Conservation (phyloP, 495 filamentous ascomycete species). For the Bathelium albidoporum region DNA sequence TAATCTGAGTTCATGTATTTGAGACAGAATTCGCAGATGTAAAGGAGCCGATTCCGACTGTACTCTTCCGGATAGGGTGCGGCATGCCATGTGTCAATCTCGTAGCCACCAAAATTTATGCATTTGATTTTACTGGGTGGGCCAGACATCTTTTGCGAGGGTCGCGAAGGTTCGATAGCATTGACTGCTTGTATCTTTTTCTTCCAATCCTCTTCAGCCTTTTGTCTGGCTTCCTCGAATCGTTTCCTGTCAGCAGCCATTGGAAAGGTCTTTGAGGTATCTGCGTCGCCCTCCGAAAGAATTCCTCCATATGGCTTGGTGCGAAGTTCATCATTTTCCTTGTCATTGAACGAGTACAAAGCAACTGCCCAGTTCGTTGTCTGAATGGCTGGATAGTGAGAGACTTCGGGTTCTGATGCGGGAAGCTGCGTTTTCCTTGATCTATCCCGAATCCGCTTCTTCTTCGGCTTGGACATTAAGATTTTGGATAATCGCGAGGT, state of each 20-base stretch:
- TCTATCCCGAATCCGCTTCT: slow-evolving; percentile 34
- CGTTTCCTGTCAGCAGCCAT: slow-evolving; percentile 63
- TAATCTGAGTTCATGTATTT: slow-evolving; percentile 99
- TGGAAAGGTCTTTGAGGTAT: slow-evolving; percentile 81
- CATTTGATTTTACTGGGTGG: slow-evolving; percentile 95
- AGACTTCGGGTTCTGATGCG: slow-evolving; percentile 12
- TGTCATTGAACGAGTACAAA: slow-evolving; percentile 77
- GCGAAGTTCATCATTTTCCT: slow-evolving; percentile 78
- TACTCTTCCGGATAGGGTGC: slow-evolving; percentile 98
- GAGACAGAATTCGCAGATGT: slow-evolving; percentile 97
- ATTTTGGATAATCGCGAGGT: slow-evolving; percentile 50
- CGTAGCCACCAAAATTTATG: slow-evolving; percentile 93
- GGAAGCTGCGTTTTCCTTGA: slow-evolving; percentile 24
- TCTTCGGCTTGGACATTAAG: slow-evolving; percentile 40
- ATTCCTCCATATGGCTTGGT: slow-evolving; percentile 95
- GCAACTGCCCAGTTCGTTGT: slow-evolving; percentile 46
- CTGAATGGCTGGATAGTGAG: slow-evolving; percentile 47
- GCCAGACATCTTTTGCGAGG: slow-evolving; percentile 62
- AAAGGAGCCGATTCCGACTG: slow-evolving; percentile 85
- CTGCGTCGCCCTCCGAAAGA: slow-evolving; percentile 75
- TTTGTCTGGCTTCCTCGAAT: slow-evolving; percentile 79
- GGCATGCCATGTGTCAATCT: slow-evolving; percentile 99
- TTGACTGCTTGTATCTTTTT: slow-evolving; percentile 39
- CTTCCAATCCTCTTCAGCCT: slow-evolving; percentile 87
- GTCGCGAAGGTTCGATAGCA: slow-evolving; percentile 37